These are phyloP conservation scores for Graphilbum ipis-grandicollis DNA, from an alignment of 2,329 filamentous ascomycete species.

Conservation along the genomic window DNA sequence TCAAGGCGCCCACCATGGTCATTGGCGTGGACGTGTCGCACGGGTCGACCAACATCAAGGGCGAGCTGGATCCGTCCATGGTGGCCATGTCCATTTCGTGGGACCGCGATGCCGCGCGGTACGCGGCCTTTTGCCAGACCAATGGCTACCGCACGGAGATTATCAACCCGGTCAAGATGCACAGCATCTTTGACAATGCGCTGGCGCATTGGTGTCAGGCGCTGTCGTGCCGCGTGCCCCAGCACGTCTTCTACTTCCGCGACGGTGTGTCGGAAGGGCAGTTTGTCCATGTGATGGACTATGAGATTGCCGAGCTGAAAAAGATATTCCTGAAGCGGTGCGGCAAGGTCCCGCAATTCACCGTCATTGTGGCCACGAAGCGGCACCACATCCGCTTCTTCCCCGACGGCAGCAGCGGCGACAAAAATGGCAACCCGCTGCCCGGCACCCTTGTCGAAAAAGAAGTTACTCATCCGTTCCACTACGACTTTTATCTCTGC, in stretches of 20 bases:
- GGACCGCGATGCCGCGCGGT: slow-evolving; percentile 55
- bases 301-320: slow-evolving; percentile 63
- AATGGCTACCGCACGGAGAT: slow-evolving; percentile 76
- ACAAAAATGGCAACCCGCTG: slow-evolving; percentile 65
- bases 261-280: slow-evolving; percentile 85
- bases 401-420: slow-evolving; percentile 37
- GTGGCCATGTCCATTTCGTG: slow-evolving; percentile 75
- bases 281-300: slow-evolving; percentile 59
- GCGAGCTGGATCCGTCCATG: slow-evolving; percentile 51
- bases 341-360: slow-evolving; percentile 41
- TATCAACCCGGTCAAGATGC: slow-evolving; percentile 49
- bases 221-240: slow-evolving; percentile 34
- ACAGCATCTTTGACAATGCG: slow-evolving; percentile 46
- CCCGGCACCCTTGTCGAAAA: slow-evolving; percentile 78
- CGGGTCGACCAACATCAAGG: slow-evolving; percentile 36
- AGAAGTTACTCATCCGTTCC: slow-evolving; percentile 79
- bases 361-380: slow-evolving; percentile 80
- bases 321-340: slow-evolving; percentile 26
- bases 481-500: slow-evolving; percentile 67
- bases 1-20: slow-evolving; percentile 51
- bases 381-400: slow-evolving; percentile 91
- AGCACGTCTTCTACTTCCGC: slow-evolving; percentile 79
- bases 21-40: slow-evolving; percentile 90
- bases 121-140: slow-evolving; percentile 62
- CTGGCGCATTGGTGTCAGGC: slow-evolving; percentile 45